Conservation (phyloP, 148 eudicot species). For the Diospyros lotus region DNA sequence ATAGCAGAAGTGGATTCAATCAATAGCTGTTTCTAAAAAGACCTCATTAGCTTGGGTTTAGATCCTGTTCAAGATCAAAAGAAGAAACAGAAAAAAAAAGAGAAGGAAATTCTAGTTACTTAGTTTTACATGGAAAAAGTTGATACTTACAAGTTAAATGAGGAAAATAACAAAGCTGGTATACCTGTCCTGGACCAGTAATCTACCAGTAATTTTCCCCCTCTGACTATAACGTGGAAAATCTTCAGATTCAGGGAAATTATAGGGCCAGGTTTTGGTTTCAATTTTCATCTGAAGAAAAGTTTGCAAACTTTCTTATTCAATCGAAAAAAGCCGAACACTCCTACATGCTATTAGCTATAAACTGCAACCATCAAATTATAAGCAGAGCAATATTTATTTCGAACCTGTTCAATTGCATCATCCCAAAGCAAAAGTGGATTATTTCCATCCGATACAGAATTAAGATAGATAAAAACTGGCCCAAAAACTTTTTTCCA, state of each 20-base stretch:
- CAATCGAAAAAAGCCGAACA: neutral
- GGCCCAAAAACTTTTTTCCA: conserved; percentile 78
- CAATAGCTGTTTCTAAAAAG: no score
- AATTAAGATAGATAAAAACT: conserved; percentile 57
- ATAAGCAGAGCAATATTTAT: neutral
- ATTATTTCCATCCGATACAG: conserved; percentile 23
- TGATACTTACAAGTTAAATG: no score
- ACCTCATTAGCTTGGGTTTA: no score
- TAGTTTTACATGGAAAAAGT: no score
- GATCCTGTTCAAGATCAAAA: no score
- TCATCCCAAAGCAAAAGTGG: conserved; percentile 42
- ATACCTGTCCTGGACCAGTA: conserved; percentile 62
- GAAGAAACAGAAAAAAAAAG: no score
- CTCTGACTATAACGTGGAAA: conserved; percentile 47
- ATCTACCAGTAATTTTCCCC: conserved; percentile 45
- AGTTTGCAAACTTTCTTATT: neutral
- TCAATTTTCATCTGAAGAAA: conserved; percentile 43
- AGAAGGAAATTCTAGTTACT: no score
- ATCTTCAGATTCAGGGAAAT: conserved; percentile 56
- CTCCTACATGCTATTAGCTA: neutral
- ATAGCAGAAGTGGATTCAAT: no score
- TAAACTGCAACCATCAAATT: neutral
- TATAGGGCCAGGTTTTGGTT: conserved; percentile 63
- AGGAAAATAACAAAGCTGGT: neutral
- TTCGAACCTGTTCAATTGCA: conserved; percentile 26